Evolutionary conservation across 2,329 filamentous ascomycete genomes (phyloP).

Genomic region (Fusarium devonianum): DNA sequence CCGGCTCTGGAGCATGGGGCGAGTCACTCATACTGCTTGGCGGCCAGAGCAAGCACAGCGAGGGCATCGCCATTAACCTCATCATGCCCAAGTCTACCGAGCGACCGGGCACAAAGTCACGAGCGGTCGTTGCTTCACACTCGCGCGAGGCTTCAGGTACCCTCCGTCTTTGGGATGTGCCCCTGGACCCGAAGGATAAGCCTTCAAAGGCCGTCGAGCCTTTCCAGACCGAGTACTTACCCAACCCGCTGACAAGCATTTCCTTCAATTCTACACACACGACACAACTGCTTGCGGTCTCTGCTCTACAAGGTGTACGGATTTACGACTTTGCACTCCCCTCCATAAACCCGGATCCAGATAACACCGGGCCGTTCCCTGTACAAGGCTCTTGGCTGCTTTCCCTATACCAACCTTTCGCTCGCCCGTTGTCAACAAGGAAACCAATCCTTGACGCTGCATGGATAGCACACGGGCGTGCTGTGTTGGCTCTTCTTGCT

Average conservation of each 20-base stretch:
- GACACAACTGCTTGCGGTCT: constrained; percentile 65
- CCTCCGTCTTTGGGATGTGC: constrained; percentile 65
- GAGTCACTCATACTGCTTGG: constrained; percentile 63
- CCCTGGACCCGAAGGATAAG: constrained; percentile 52
- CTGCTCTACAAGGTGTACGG: constrained; percentile 62
- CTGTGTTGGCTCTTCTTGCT: constrained; percentile 64
- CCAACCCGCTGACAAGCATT: constrained; percentile 61
- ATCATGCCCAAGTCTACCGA: constrained; percentile 53
- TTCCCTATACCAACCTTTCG: constrained; percentile 66
- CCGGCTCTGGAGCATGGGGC: constrained; percentile 69
- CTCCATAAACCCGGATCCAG: constrained; percentile 60
- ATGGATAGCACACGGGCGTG: constrained; percentile 68
- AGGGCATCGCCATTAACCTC: constrained; percentile 64
- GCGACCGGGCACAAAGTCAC: constrained; percentile 45
- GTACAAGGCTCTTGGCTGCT: constrained; percentile 70
- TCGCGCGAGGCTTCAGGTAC: constrained; percentile 66
- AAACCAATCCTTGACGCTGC: constrained; percentile 69
- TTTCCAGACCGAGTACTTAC: constrained; percentile 68
- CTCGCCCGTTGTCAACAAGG: constrained; percentile 56
- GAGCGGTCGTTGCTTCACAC: constrained; percentile 66
- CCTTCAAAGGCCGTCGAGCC: constrained; percentile 50
- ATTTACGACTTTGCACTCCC: constrained; percentile 68
- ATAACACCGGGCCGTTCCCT: constrained; percentile 59
- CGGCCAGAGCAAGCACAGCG: constrained; percentile 61
- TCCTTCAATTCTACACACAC: constrained; percentile 67